These are phyloP conservation scores for Suillus occidentalis DNA, from an alignment of 768 basidiomycete genomes.

Conservation along the genomic window DNA sequence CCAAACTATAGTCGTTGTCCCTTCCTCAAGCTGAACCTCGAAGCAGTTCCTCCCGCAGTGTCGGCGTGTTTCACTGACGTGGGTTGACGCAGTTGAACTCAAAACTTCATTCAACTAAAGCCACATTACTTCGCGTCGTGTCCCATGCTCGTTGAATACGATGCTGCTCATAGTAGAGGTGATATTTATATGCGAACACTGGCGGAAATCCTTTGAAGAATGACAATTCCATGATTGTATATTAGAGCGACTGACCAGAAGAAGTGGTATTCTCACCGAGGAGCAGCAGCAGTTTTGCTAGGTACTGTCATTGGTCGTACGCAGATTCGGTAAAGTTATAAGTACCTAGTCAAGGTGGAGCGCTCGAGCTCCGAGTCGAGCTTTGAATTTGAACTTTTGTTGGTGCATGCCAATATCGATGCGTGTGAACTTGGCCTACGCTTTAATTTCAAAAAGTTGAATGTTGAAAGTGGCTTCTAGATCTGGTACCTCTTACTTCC, in stretches of 20 bases:
- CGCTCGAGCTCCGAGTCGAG: too few relatives aligned
- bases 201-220: conserved; percentile 36
- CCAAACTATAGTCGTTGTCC: conserved; percentile 69
- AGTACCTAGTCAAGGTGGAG: not conserved
- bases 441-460: too few relatives aligned
- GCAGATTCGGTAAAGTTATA: not conserved
- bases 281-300: not conserved
- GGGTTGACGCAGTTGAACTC: conserved; percentile 55
- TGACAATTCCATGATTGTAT: conserved; percentile 32
- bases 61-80: conserved; percentile 64
- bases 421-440: not conserved
- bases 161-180: conserved; percentile 65
- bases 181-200: conserved; percentile 31
- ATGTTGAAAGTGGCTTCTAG: too few relatives aligned
- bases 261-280: not conserved
- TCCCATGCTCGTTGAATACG: conserved; percentile 70
- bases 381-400: not conserved
- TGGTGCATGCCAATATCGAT: not conserved
- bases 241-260: not conserved
- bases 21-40: conserved; percentile 65
- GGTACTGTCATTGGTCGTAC: not conserved
- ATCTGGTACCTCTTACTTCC: not conserved
- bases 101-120: conserved; percentile 78
- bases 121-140: conserved; percentile 63
- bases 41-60: conserved; percentile 59